Conservation (phyloP, 176 grass and related monocot species). For the Zoysia pacifica region DNA sequence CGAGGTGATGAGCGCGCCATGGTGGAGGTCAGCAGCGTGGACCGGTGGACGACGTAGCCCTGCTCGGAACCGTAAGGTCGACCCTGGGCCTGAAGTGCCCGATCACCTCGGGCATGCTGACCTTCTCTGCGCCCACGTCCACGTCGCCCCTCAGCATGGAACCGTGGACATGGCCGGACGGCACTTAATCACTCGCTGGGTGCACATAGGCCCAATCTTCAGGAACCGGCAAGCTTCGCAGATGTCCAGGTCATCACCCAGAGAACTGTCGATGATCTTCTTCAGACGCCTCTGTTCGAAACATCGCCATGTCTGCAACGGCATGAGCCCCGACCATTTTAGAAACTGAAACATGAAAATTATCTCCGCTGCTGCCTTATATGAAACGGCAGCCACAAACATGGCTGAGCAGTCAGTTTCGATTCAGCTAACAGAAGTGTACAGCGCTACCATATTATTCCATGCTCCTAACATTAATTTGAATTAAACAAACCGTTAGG, state of each 20-base stretch:
- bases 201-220: slow-evolving; percentile 74
- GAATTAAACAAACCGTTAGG: not conserved
- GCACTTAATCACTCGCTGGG: slow-evolving; percentile 54
- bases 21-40: slow-evolving; percentile 46
- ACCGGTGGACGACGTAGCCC: slow-evolving; percentile 38
- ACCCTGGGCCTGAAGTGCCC: slow-evolving; percentile 44
- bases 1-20: slow-evolving; percentile 39
- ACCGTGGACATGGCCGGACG: slow-evolving; percentile 65
- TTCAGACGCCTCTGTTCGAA: slow-evolving; percentile 52
- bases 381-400: not conserved
- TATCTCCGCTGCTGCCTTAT: not conserved
- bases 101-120: slow-evolving; percentile 72
- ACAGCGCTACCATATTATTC: no score
- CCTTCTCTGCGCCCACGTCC: slow-evolving; percentile 45
- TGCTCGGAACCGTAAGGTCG: slow-evolving; percentile 55
- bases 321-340: not conserved
- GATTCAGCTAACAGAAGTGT: not conserved
- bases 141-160: slow-evolving; percentile 62
- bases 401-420: not conserved
- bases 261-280: slow-evolving; percentile 62
- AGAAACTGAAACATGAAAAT: not conserved
- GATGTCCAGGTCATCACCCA: slow-evolving; percentile 53
- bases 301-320: slow-evolving; percentile 70
- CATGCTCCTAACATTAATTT: no score
- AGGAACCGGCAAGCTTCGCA: slow-evolving; percentile 74